Base-by-base conservation (phyloP, 2,329 filamentous ascomycete species). In the Aspergillus calidoustus region DNA sequence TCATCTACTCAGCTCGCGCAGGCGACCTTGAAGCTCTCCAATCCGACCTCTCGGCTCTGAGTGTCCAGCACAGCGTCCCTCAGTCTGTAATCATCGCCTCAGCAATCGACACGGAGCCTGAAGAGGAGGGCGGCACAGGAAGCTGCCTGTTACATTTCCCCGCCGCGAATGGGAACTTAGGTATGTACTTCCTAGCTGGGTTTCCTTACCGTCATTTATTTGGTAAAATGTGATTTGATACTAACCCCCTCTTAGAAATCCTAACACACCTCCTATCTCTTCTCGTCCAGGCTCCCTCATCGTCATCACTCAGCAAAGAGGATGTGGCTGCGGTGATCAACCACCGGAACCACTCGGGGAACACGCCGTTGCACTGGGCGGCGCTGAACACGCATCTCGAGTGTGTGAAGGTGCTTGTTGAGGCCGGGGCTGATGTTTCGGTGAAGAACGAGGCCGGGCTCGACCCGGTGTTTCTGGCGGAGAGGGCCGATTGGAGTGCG, bases 331-430 rank as follows among this genome's bases (percentile, higher is more conserved):
- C 71, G 4, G 69, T 81, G 3, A 57, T 82, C 54, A 78, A 82
- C 74, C 76, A 81, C 75, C 83, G 86, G 64, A 99, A 99, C 72
- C 82, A 87, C 64, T 89, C 91, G 50, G 93, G 93, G 49, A 98
- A 97, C 80, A 97, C 94, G 0, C 87, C 92, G 0, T 82, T 99
- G 61, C 95, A 99, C 79, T 98, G 93, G 93, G 94, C 94, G 0
- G 91, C 92, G 0, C 81, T 97, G 59, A 95, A 96, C 58, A 93
- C 93, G 1, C 93, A 97, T 71, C 81, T 98, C 3, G 86, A 89
- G 6, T 86, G 88, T 3, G 92, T 97, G 7, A 91, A 93, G 80
- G 79, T 88, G 0, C 84, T 99, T 13, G 83, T 97, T 2, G 87
- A 88, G 49, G 82, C 87, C 3, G 93, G 92, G 2, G 93, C 93